Evolutionary conservation across 2,329 filamentous ascomycete species (phyloP), one percentile per base, ranked within the genome.

Genomic region (Parascedosporium putredinis): DNA sequence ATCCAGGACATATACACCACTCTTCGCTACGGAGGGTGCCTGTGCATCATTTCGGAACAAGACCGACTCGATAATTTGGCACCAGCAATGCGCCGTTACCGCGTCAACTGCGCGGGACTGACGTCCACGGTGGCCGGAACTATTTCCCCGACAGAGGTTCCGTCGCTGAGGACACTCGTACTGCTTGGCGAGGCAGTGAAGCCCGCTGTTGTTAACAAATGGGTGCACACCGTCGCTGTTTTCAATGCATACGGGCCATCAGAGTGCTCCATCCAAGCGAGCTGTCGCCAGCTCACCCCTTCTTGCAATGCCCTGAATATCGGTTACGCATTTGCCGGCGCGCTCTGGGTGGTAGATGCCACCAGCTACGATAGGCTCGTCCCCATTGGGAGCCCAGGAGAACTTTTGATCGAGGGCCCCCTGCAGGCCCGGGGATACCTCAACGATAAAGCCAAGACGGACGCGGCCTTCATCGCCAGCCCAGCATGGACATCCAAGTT

Each of bases 1-100:
- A 70, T 76, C 18, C 69, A 73, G 56, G 74, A 74, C 55, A 75
- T 78, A 65, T 67, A 76, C 10, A 74, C 71, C 50, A 75, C 74
- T 0, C 63, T 78, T 16, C 64, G 67, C 20, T 59, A 63, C 12
- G 74, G 74, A 24, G 74, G 73, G 3, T 71, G 69, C 46, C 65
- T 77, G 9, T 76, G 73, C 55, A 73, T 79, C 5, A 73, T 75
- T 0, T 76, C 74, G 0, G 75, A 79, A 25, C 67, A 72, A 44
- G 70, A 73, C 47, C 67, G 75, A 2, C 66, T 78, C 55, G 75
- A 78, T 53, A 65, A 74, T 52, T 57, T 75, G 20, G 69, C 68
- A 47, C 68, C 67, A 7, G 70, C 68, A 10, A 72, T 71, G 51
- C 62, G 68, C 22, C 62, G 61, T 43, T 66, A 67, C 61, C 61